Conservation (phyloP, 805 yeast genomes). For the Metschnikowia lunata region DNA sequence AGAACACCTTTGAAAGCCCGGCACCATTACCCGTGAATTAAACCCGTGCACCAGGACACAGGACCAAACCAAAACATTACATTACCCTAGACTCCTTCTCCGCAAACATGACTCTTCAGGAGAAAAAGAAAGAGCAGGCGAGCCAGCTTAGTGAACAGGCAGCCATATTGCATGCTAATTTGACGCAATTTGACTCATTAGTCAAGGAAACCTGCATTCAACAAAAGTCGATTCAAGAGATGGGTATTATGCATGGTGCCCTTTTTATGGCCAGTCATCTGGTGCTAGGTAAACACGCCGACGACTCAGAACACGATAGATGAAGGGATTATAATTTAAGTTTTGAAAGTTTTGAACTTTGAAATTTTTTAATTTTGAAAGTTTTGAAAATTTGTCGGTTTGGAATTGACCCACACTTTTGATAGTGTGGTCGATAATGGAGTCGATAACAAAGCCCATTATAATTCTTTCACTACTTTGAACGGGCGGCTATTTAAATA, state of each 20-base stretch:
- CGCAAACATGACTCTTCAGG: slow-evolving; percentile 9
- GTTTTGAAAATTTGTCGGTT: too few relatives aligned
- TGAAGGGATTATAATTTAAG: too few relatives aligned
- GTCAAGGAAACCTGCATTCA: slow-evolving; percentile 49
- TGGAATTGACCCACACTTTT: too few relatives aligned
- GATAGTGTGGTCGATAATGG: too few relatives aligned
- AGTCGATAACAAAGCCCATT: too few relatives aligned
- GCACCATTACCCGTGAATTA: too few relatives aligned
- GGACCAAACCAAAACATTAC: neutral
- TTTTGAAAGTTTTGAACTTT: too few relatives aligned
- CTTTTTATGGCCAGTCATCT: slow-evolving; percentile 43
- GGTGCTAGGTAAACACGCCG: slow-evolving; percentile 22
- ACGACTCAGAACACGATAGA: neutral
- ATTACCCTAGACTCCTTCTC: neutral
- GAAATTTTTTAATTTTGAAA: too few relatives aligned
- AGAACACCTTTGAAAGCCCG: too few relatives aligned
- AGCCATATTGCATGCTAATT: slow-evolving; percentile 53
- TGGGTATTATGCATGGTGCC: slow-evolving; percentile 56
- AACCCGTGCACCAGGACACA: neutral
- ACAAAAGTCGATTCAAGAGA: slow-evolving; percentile 45
- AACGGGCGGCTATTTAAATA: too few relatives aligned
- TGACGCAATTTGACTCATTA: slow-evolving; percentile 49
- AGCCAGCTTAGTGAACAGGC: slow-evolving; percentile 46
- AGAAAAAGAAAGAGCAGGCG: slow-evolving; percentile 9
- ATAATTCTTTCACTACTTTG: too few relatives aligned